Percentiles rank a stretch among this genome's conserved stretches.
Evolutionary conservation across 768 basidiomycete species (phyloP).

Genomic region (Obba rivulosa): DNA sequence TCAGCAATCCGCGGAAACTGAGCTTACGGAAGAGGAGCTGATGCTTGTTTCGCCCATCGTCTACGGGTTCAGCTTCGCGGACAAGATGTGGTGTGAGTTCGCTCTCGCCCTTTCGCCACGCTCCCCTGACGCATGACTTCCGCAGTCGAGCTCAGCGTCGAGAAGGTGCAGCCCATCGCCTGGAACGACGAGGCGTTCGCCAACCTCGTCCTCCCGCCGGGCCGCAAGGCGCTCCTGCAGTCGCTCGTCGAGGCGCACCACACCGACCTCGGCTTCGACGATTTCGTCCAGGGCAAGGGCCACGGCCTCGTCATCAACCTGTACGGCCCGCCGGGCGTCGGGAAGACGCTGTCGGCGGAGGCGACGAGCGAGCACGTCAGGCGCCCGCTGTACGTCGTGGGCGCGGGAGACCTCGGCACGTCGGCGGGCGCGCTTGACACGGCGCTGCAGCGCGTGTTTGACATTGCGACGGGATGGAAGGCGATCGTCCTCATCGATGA

Average conservation of each 20-base stretch:
- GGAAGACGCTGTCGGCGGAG: slow-evolving; percentile 23
- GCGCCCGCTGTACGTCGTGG: slow-evolving; percentile 24
- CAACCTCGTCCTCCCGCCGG: slow-evolving; percentile 25
- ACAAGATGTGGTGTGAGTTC: slow-evolving; percentile 52
- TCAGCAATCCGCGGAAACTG: slow-evolving; percentile 36
- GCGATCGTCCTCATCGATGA: slow-evolving; percentile 30
- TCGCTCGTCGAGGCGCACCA: slow-evolving; percentile 28
- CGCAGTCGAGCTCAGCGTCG: slow-evolving; percentile 57
- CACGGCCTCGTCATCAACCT: slow-evolving; percentile 29
- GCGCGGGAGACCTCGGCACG: slow-evolving; percentile 29
- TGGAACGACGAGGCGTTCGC: slow-evolving; percentile 29
- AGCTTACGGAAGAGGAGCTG: slow-evolving; percentile 47
- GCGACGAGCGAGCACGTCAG: slow-evolving; percentile 18
- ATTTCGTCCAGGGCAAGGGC: slow-evolving; percentile 31
- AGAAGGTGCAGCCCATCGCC: slow-evolving; percentile 44
- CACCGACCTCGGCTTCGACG: slow-evolving; percentile 22
- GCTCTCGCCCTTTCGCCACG: not conserved
- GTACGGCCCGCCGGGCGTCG: slow-evolving; percentile 23
- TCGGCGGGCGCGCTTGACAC: slow-evolving; percentile 22
- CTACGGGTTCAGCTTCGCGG: slow-evolving; percentile 55
- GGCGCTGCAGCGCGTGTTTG: slow-evolving; percentile 23
- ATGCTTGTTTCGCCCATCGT: slow-evolving; percentile 52
- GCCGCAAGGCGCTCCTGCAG: slow-evolving; percentile 23
- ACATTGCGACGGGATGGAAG: slow-evolving; percentile 28
- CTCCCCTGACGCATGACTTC: not conserved